A percentile compares a stretch with the other conserved stretches of the same genome.
phyloP scores from a whole-genome alignment of 352 stramenopile species.

The Phytophthora melonis region DNA sequence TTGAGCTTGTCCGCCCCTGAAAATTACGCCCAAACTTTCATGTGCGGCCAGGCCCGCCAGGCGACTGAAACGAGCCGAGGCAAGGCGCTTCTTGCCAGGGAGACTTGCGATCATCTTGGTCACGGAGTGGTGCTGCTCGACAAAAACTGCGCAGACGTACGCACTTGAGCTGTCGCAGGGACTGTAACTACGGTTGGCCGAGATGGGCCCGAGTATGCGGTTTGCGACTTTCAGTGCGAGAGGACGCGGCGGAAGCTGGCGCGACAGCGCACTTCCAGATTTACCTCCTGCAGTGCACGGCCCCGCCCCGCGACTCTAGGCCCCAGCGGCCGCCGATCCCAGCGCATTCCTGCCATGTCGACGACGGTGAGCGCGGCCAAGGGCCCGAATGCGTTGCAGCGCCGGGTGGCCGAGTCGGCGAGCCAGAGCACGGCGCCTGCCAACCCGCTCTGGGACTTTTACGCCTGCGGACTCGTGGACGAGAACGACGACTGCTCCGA shows the following conservation, averaged over 20 bases:
- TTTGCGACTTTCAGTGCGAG: slow-evolving; percentile 21
- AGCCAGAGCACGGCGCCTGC: slow-evolving; percentile 15
- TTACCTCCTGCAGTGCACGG: slow-evolving; percentile 15
- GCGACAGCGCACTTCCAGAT: slow-evolving; percentile 26
- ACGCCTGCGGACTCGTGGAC: slow-evolving; percentile 63
- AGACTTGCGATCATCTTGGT: slow-evolving; percentile 1
- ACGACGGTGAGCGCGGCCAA: slow-evolving; percentile 29
- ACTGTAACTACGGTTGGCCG: neutral
- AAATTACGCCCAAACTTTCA: slow-evolving; percentile 19
- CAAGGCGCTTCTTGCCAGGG: neutral
- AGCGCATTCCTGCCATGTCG: slow-evolving; percentile 26
- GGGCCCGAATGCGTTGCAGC: slow-evolving; percentile 28
- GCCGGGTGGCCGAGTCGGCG: slow-evolving; percentile 13
- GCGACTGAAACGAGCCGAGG: slow-evolving; percentile 9
- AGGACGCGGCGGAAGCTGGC: slow-evolving; percentile 20
- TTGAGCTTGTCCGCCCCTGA: neutral
- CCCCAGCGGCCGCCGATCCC: slow-evolving; percentile 35
- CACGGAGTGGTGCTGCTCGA: neutral
- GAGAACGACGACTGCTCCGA: slow-evolving; percentile 51
- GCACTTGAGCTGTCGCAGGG: neutral
- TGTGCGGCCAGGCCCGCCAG: neutral
- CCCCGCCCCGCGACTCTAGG: neutral
- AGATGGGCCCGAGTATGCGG: slow-evolving; percentile 16
- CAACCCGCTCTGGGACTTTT: slow-evolving; percentile 66
- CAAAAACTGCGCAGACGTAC: neutral